Conservation (phyloP, 176 grass and related monocot species). For the Carex myosuroides region DNA sequence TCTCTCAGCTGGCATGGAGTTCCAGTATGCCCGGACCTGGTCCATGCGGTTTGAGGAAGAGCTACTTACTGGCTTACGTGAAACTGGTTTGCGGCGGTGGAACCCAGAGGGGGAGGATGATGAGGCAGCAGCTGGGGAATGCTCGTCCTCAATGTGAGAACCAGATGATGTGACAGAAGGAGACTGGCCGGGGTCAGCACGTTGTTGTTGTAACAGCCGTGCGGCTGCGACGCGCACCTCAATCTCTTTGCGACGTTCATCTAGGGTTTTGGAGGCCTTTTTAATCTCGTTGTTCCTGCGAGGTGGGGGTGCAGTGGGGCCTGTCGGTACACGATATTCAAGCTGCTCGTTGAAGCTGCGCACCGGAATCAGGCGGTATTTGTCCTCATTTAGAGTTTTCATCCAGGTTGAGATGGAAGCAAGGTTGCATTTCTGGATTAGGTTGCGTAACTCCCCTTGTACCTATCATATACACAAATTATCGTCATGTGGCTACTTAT, state of each 20-base stretch:
- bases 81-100: conserved; percentile 47
- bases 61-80: conserved; percentile 30
- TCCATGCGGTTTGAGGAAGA: conserved; percentile 37
- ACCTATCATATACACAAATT: conserved; percentile 29
- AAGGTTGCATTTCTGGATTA: conserved; percentile 78
- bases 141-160: conserved; percentile 41
- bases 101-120: conserved; percentile 24
- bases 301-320: conserved; percentile 30
- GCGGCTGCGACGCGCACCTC: conserved; percentile 69
- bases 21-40: conserved; percentile 72
- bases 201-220: conserved; percentile 59
- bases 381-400: conserved; percentile 70
- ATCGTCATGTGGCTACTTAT: conserved; percentile 1
- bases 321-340: conserved; percentile 44
- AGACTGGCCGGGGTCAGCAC: conserved; percentile 13
- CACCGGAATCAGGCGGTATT: conserved; percentile 56
- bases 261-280: conserved; percentile 73
- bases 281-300: conserved; percentile 85
- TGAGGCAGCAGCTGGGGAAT: conserved; percentile 42
- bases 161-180: background rate
- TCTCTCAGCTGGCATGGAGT: conserved; percentile 30
- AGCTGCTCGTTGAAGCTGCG: conserved; percentile 47
- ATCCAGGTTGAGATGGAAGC: conserved; percentile 83
- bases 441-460: conserved; percentile 47
- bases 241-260: conserved; percentile 94